A percentile compares a stretch with the other conserved stretches of the same genome.
Evolutionary conservation across 2,329 filamentous ascomycete species (phyloP).

Genomic region (Grosmannia penicillata): DNA sequence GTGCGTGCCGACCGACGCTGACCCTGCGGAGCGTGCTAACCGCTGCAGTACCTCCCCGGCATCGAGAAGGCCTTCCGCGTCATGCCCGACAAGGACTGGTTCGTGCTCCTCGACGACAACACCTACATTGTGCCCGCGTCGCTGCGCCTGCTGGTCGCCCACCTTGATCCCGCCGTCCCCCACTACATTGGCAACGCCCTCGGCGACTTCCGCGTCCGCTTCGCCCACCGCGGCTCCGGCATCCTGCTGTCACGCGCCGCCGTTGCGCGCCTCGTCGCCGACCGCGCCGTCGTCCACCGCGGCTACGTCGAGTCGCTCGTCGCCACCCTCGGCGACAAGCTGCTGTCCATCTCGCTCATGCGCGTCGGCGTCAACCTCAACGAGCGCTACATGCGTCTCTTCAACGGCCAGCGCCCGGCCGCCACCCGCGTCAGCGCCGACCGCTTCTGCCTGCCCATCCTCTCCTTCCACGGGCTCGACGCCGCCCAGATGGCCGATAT

Average conservation of each 20-base stretch:
- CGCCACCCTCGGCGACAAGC: slow-evolving; percentile 37
- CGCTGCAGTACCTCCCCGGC: slow-evolving; percentile 34
- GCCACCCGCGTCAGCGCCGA: slow-evolving; percentile 33
- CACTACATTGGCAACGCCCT: slow-evolving; percentile 42
- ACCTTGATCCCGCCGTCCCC: slow-evolving; percentile 29
- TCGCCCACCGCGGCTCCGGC: slow-evolving; percentile 41
- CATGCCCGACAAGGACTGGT: slow-evolving; percentile 43
- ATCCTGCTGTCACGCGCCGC: slow-evolving; percentile 36
- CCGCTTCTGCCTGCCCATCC: slow-evolving; percentile 36
- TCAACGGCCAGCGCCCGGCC: slow-evolving; percentile 38
- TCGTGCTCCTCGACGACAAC: slow-evolving; percentile 42
- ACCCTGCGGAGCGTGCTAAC: neutral
- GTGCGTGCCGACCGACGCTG: slow-evolving; percentile 16
- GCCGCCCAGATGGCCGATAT: slow-evolving; percentile 29
- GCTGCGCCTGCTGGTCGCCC: slow-evolving; percentile 30
- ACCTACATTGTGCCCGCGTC: slow-evolving; percentile 37
- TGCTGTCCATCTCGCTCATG: slow-evolving; percentile 37
- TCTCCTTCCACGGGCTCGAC: slow-evolving; percentile 37
- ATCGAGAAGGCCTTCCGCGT: slow-evolving; percentile 35
- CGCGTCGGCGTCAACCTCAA: slow-evolving; percentile 39
- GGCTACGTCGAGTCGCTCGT: slow-evolving; percentile 32
- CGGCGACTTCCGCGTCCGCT: slow-evolving; percentile 38
- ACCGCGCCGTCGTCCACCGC: slow-evolving; percentile 25
- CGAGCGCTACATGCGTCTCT: slow-evolving; percentile 36
- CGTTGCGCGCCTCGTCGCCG: slow-evolving; percentile 29